Evolutionary conservation across 306 rosid genomes (phyloP), one percentile per base, ranked within the genome.

Genomic region (Vigna mungo): DNA sequence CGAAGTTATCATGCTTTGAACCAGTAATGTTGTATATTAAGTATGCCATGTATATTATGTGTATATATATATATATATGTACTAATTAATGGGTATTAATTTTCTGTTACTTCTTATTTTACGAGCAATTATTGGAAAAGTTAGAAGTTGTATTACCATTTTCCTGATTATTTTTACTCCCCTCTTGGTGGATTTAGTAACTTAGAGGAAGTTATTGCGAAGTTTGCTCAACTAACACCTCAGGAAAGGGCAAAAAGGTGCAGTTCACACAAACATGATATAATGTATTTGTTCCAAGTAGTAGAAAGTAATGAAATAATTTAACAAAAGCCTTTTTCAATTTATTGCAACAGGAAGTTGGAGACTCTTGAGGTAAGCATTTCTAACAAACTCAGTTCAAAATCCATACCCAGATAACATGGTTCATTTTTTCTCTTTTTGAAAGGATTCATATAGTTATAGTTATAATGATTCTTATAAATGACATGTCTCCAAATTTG

Each of bases 171-270:
- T 74, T 27, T 36, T 27, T 34, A 14, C 48, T 32, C 55, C 48
- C n/a, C 4, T 61, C 34, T 78, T 52, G 63, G 41, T 74, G 80
- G 10, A 49, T 74, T 75, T 80, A 77, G 89, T 82, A 86, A 86
- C 78, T 80, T 90, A 9, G 97, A 89, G 75, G 96, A 92, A 66
- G 88, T 92, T 63, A 89, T 92, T 78, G 87, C 92, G 62, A 92
- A 87, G 82, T 92, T 90, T 79, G 87, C 94, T 47, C 96, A 90
- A 78, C 85, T 82, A 68, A 86, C 97, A 71, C 90, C 94, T 0
- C 97, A 92, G 13, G 97, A 92, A 85, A 87, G 96, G 75, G 88
- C 92, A 23, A 92, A 92, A 83, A 90, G 94, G 97, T 92, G 82
- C 1, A 43, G 16, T 56, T 66, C 43, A 68, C 21, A 25, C 1